phyloP scores from a whole-genome alignment of 768 basidiomycete genomes.

The Podaxis sp. region DNA sequence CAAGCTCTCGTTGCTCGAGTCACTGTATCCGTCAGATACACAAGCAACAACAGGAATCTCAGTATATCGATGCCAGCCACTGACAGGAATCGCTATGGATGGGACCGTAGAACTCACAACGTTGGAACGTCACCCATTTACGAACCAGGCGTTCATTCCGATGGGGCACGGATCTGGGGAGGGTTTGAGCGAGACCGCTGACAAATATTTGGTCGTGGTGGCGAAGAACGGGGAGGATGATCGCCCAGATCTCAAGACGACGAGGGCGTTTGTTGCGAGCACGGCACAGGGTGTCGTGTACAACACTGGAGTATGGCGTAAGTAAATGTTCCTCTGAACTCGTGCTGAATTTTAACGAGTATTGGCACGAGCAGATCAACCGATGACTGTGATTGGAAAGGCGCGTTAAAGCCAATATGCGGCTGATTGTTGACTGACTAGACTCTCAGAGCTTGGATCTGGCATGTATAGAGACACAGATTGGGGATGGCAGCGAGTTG shows the following conservation, averaged over 20 bases:
- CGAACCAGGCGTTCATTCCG: constrained; percentile 92
- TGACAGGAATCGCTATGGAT: constrained; percentile 42
- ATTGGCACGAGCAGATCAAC: constrained; percentile 65
- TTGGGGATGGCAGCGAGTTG: constrained; percentile 69
- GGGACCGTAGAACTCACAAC: constrained; percentile 60
- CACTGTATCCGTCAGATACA: constrained; percentile 59
- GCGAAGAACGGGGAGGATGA: constrained; percentile 77
- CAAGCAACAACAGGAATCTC: constrained; percentile 72
- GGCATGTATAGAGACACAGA: constrained; percentile 91
- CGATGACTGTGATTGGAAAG: constrained; percentile 80
- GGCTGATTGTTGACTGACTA: constrained; percentile 19
- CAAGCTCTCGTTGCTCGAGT: constrained; percentile 72
- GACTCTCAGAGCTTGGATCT: constrained; percentile 66
- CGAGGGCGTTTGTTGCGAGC: constrained; percentile 82
- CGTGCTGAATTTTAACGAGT: constrained; percentile 6
- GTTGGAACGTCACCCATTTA: constrained; percentile 88
- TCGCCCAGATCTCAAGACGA: constrained; percentile 69
- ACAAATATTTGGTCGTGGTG: constrained; percentile 81
- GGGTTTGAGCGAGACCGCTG: constrained; percentile 46
- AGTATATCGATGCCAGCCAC: constrained; percentile 76
- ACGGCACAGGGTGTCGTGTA: constrained; percentile 87
- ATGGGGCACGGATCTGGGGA: constrained; percentile 70
- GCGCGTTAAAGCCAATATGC: constrained; percentile 36
- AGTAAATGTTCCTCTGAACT: constrained; percentile 35
- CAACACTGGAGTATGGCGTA: constrained; percentile 85